Percentiles rank a stretch among this genome's conserved stretches.
phyloP scores from a whole-genome alignment of 306 rosid genomes.

The Hippophae tibetana region DNA sequence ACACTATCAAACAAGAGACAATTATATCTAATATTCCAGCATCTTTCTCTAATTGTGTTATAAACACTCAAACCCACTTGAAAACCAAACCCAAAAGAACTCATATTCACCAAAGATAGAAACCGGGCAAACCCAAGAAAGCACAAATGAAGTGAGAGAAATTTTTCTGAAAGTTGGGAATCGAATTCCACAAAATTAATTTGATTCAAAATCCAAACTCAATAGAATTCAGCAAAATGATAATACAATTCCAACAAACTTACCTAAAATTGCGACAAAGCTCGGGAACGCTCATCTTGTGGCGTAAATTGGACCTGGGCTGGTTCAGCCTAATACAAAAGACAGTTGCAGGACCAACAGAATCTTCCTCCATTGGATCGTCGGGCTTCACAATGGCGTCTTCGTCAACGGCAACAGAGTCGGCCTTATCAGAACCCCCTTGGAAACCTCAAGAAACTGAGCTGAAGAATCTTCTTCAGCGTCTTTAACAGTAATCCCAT shows the following conservation, averaged over 20 bases:
- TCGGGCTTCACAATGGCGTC: constrained; percentile 22
- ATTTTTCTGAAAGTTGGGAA: not conserved
- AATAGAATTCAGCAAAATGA: constrained; percentile 6
- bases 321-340: constrained; percentile 64
- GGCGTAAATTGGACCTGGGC: constrained; percentile 57
- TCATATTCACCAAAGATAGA: too few relatives aligned
- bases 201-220: not conserved
- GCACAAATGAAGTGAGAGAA: too few relatives aligned
- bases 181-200: not conserved
- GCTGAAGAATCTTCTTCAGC: constrained; percentile 47
- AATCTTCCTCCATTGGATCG: constrained; percentile 68
- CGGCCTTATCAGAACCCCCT: constrained; percentile 33
- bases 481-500: constrained; percentile 41
- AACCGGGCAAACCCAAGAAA: too few relatives aligned
- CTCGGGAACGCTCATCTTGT: constrained; percentile 84
- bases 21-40: too few relatives aligned
- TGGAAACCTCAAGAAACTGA: constrained; percentile 34
- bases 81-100: too few relatives aligned
- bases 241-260: not conserved
- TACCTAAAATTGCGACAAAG: constrained; percentile 96
- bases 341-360: constrained; percentile 56
- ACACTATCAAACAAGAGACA: too few relatives aligned
- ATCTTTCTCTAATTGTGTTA: too few relatives aligned
- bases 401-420: constrained; percentile 29
- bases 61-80: too few relatives aligned